Percentiles rank a stretch among this genome's conserved stretches.
Evolutionary conservation across 345 rosid species (phyloP).

Genomic region (Eucalyptus grandis): DNA sequence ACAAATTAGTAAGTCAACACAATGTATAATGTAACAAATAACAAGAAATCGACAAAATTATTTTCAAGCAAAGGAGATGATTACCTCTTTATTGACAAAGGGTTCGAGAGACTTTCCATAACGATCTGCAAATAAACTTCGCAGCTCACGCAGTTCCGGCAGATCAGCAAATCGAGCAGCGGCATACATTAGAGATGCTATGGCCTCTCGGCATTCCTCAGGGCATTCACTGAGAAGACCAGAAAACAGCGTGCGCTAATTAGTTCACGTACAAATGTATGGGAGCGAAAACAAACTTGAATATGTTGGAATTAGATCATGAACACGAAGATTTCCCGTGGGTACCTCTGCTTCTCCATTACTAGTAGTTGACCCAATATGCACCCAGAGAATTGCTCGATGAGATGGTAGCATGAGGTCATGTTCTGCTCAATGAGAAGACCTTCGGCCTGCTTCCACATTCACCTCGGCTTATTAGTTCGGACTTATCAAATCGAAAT

Average conservation of each 20-base stretch:
- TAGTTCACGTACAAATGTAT: neutral
- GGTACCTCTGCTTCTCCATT: constrained; percentile 60
- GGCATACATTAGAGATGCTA: constrained; percentile 60
- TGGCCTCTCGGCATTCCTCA: constrained; percentile 69
- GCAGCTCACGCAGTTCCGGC: constrained; percentile 70
- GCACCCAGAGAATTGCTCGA: constrained; percentile 46
- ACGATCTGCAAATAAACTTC: constrained; percentile 42
- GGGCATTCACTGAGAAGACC: constrained; percentile 57
- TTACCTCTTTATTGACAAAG: constrained; percentile 51
- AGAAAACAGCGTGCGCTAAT: neutral
- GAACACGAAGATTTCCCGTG: neutral
- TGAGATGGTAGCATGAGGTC: constrained; percentile 31
- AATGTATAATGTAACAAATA: neutral
- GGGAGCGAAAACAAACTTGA: neutral
- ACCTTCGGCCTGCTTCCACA: constrained; percentile 56
- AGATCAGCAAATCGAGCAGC: constrained; percentile 84
- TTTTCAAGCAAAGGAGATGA: neutral
- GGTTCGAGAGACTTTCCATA: constrained; percentile 44
- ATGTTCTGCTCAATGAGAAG: constrained; percentile 56
- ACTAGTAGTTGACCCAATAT: constrained; percentile 32
- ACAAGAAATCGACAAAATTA: neutral
- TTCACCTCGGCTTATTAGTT: neutral
- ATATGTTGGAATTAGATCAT: neutral
- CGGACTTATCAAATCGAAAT: neutral
- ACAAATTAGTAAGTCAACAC: neutral